Percentiles rank a stretch among this genome's conserved stretches.
phyloP scores from a whole-genome alignment of 345 rosid genomes.

The Conringia planisiliqua region DNA sequence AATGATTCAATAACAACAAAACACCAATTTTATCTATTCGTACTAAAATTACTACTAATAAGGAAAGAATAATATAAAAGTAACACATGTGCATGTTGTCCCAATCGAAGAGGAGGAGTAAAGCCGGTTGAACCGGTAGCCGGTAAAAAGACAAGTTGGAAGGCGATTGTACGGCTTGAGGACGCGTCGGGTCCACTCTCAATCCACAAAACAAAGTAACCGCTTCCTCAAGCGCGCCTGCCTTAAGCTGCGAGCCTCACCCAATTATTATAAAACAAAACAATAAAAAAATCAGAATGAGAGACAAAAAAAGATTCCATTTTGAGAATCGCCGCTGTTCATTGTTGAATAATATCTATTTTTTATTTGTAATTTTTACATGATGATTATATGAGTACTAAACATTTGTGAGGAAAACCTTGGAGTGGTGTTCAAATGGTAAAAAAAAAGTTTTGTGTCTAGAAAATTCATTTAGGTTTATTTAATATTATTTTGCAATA shows the following conservation, averaged over 20 bases:
- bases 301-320: not conserved
- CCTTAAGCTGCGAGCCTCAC: constrained; percentile 14
- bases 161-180: constrained; percentile 13
- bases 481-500: too few relatives aligned
- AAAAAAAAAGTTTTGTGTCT: too few relatives aligned
- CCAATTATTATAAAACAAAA: not conserved
- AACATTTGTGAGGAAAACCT: not conserved
- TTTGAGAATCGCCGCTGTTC: not conserved
- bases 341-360: not conserved
- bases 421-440: too few relatives aligned
- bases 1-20: not conserved
- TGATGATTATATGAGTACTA: not conserved
- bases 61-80: not conserved
- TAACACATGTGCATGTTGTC: not conserved
- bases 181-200: constrained; percentile 3
- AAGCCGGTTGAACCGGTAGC: constrained; percentile 4
- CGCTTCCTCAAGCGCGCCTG: not conserved
- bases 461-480: too few relatives aligned
- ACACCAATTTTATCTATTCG: not conserved
- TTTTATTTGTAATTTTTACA: not conserved
- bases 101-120: not conserved
- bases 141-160: not conserved
- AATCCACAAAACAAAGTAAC: not conserved
- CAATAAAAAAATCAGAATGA: not conserved
- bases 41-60: not conserved